Evolutionary conservation across 164 flowering plant species (phyloP).

Genomic region (Santalum album): DNA sequence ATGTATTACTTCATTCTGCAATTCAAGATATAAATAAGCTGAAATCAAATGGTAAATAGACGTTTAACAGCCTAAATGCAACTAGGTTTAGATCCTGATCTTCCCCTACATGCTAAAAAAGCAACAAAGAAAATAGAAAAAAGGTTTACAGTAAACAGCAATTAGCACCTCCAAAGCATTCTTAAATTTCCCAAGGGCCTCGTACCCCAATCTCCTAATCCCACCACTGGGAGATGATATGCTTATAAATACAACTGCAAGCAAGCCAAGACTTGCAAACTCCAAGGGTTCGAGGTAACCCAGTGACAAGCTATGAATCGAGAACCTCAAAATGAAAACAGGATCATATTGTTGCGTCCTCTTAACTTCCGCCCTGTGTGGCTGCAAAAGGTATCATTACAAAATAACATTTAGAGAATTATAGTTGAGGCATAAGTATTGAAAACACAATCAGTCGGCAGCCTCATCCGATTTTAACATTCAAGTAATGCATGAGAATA

Average conservation of each 20-base stretch:
- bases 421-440: neutral
- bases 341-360: constrained; percentile 62
- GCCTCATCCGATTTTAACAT: neutral
- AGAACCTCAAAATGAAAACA: constrained; percentile 64
- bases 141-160: too few relatives aligned
- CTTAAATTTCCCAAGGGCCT: constrained; percentile 57
- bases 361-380: constrained; percentile 12
- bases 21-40: too few relatives aligned
- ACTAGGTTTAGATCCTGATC: neutral
- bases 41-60: too few relatives aligned
- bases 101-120: neutral
- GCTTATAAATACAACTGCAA: constrained; percentile 72
- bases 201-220: constrained; percentile 72
- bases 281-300: constrained; percentile 71
- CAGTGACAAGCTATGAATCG: constrained; percentile 57
- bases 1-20: too few relatives aligned
- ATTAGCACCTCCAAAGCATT: constrained; percentile 51
- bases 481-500: neutral
- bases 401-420: constrained; percentile 4
- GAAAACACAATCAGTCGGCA: neutral
- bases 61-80: neutral
- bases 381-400: constrained; percentile 28
- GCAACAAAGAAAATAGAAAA: neutral
- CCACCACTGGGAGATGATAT: constrained; percentile 69
- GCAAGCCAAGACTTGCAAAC: constrained; percentile 78